Base-by-base conservation (phyloP, 2,329 filamentous ascomycete species). In the Zasmidium angulare region DNA sequence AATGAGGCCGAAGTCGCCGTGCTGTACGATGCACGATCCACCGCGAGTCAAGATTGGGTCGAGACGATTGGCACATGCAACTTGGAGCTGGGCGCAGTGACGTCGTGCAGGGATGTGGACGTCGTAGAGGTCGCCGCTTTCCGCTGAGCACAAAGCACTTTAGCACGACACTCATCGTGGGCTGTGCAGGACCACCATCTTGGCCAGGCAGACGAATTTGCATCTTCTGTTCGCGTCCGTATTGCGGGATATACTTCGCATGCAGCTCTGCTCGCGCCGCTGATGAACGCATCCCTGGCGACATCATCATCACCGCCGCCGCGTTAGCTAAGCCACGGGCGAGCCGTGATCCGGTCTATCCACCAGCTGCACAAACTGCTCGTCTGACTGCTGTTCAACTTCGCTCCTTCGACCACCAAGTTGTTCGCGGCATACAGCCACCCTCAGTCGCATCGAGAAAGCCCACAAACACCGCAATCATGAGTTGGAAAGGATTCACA, bases 401-500 rank as follows among this genome's bases (percentile, higher is more conserved):
- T 21, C 40, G n/a, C 43, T 46, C 36, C 23, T 19, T 7, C 36
- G 36, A 43, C 36, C 11, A 4, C n/a, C 36, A 14, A 43, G 4
- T 17, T 17, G 36, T 17, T 17, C 7, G 36, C 11, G 36, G n/a
- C 36, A 43, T 17, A 43, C 36, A 17, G n/a, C 36, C n/a, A 43
- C 36, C 36, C 36, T 4, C 14, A 43, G 7, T 43, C 14, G 36
- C 9, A 43, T 17, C 4, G 36, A 10, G n/a, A 19, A 10, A 17
- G 21, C 50, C 19, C 57, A 43, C 31, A 14, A 56, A 61, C 29
- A 61, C 67, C 62, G 66, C 49, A 65, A 75, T 69, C 74, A 98
- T 99, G 95, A 97, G 93, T 85, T 93, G 96, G 84, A 96, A 95
- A 79, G 95, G 95, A 72, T 91, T 99, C 72, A 87, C 89, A 76